These are phyloP conservation scores for Litchi chinensis DNA, from an alignment of 345 rosid species.

Conservation along the genomic window DNA sequence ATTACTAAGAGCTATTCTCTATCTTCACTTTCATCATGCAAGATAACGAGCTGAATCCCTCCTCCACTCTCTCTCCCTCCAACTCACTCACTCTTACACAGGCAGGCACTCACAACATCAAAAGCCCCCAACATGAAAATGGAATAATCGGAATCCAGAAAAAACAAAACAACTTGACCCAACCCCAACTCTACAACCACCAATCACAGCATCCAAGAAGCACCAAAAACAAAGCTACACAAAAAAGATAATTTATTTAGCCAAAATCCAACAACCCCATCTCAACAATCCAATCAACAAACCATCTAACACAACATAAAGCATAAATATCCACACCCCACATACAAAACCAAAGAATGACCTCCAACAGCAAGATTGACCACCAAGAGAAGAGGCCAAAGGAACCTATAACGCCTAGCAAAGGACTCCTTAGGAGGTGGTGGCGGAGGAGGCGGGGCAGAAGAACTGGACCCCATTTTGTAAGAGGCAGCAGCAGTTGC, in stretches of 20 bases:
- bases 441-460: conserved; percentile 59
- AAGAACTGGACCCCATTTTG: conserved; percentile 53
- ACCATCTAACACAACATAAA: not conserved
- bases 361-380: conserved; percentile 87
- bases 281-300: conserved; percentile 11
- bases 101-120: not conserved
- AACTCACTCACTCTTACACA: not conserved
- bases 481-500: conserved; percentile 60
- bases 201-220: conserved; percentile 15
- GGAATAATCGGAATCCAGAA: not conserved
- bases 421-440: conserved; percentile 77
- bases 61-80: not conserved
- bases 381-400: conserved; percentile 79
- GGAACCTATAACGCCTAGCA: conserved; percentile 75
- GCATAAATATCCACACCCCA: not conserved
- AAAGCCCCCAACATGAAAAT: not conserved
- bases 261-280: conserved; percentile 16
- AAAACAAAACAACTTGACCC: not conserved
- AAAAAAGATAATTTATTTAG: not conserved
- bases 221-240: not conserved
- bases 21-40: not conserved
- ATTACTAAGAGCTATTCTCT: not conserved
- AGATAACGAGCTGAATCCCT: not conserved
- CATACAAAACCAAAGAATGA: conserved; percentile 19
- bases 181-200: not conserved